Evolutionary conservation across 2,329 filamentous ascomycete species (phyloP).

Genomic region (Trichophyton verrucosum): DNA sequence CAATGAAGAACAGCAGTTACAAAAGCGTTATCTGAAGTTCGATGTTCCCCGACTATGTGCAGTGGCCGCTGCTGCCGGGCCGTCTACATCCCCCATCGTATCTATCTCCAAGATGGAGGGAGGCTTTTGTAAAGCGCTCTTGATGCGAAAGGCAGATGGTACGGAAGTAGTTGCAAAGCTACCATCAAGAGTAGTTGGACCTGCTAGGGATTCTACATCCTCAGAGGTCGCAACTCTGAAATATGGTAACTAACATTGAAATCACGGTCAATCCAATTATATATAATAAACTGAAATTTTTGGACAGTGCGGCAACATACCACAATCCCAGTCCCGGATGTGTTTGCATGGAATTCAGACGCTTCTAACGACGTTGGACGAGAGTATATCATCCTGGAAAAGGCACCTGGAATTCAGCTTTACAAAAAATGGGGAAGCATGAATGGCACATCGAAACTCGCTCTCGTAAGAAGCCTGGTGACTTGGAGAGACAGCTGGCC

Average conservation of each 20-base stretch:
- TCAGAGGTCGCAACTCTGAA: slow-evolving; percentile 16
- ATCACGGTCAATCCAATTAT: no score
- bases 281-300: no score
- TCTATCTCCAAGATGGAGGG: slow-evolving; percentile 13
- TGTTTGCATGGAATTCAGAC: slow-evolving; percentile 10
- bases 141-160: slow-evolving; percentile 4
- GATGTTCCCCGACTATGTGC: slow-evolving; percentile 18
- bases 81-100: slow-evolving; percentile 10
- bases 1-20: slow-evolving; percentile 16
- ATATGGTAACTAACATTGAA: not conserved
- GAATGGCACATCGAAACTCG: slow-evolving; percentile 9
- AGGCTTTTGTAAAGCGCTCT: slow-evolving; percentile 1
- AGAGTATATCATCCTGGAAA: slow-evolving; percentile 16
- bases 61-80: slow-evolving; percentile 11
- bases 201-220: not conserved
- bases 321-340: slow-evolving; percentile 11
- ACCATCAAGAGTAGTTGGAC: not conserved
- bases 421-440: slow-evolving; percentile 16
- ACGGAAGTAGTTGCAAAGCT: slow-evolving; percentile 5
- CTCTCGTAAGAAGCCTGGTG: not conserved
- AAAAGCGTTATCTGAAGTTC: slow-evolving; percentile 17
- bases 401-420: slow-evolving; percentile 16
- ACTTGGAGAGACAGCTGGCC: not conserved
- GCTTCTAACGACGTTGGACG: slow-evolving; percentile 11
- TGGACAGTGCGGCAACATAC: slow-evolving; percentile 5